Percentiles rank a stretch among this genome's conserved stretches.
Conservation (phyloP, 768 basidiomycete species). For the Boletus eberwhitei region DNA sequence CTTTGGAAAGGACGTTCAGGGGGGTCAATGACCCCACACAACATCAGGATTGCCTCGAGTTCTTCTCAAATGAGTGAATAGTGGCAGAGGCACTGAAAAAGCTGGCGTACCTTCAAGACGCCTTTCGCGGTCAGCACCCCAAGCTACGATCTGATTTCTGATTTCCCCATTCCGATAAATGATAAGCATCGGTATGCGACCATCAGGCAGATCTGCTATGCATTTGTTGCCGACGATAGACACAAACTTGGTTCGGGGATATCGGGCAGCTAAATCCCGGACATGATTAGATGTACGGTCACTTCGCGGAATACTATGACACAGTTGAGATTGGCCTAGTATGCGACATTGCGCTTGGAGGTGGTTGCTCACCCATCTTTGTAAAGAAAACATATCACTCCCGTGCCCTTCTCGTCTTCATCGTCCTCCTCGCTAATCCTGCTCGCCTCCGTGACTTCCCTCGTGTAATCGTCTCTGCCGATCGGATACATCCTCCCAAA, state of each 20-base stretch:
- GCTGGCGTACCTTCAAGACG: slow-evolving; percentile 64
- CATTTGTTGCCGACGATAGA: slow-evolving; percentile 94
- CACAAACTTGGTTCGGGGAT: slow-evolving; percentile 93
- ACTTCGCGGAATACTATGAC: slow-evolving; percentile 71
- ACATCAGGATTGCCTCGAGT: slow-evolving; percentile 65
- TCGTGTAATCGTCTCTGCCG: slow-evolving; percentile 87
- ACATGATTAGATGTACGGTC: slow-evolving; percentile 73
- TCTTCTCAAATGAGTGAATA: slow-evolving; percentile 38
- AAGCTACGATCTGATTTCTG: slow-evolving; percentile 76
- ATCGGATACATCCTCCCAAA: slow-evolving; percentile 90
- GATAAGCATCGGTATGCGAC: slow-evolving; percentile 86
- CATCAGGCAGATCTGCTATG: slow-evolving; percentile 93
- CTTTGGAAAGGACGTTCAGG: slow-evolving; percentile 42
- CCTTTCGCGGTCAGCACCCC: slow-evolving; percentile 79
- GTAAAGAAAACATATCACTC: slow-evolving; percentile 91
- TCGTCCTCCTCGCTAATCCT: slow-evolving; percentile 62
- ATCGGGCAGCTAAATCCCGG: slow-evolving; percentile 66
- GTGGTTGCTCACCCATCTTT: slow-evolving; percentile 77
- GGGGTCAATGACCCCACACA: slow-evolving; percentile 62
- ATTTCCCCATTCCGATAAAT: slow-evolving; percentile 93
- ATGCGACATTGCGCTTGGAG: neutral
- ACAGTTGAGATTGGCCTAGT: neutral
- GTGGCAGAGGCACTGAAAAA: neutral
- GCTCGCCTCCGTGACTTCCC: slow-evolving; percentile 94
- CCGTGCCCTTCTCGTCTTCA: slow-evolving; percentile 71